phyloP scores from a whole-genome alignment of 2,329 filamentous ascomycete species.

The Gyromitra esculenta region DNA sequence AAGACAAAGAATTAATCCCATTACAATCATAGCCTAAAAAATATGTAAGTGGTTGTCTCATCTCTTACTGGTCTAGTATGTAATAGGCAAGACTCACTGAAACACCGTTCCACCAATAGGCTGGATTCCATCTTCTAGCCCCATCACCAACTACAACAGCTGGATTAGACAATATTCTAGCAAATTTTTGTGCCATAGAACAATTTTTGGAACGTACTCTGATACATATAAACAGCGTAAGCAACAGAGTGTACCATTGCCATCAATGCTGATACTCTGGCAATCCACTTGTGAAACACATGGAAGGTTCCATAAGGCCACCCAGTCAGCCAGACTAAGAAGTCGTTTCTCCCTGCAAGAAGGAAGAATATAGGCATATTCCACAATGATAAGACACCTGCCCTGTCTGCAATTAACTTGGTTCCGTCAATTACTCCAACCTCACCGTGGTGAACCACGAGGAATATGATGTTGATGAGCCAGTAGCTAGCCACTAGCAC shows the following conservation, averaged over 20 bases:
- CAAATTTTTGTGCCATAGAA: not conserved
- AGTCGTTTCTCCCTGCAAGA: slow-evolving; percentile 55
- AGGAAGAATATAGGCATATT: slow-evolving; percentile 55
- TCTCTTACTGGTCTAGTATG: not conserved
- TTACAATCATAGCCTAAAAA: slow-evolving; percentile 58
- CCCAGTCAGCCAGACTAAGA: slow-evolving; percentile 54
- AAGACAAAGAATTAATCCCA: slow-evolving; percentile 57
- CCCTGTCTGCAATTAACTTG: slow-evolving; percentile 50
- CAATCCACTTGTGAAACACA: slow-evolving; percentile 56
- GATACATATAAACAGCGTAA: slow-evolving; percentile 55
- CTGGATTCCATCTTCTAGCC: slow-evolving; percentile 46
- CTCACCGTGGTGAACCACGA: slow-evolving; percentile 32
- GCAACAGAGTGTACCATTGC: slow-evolving; percentile 54
- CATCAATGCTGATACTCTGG: slow-evolving; percentile 51
- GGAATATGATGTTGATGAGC: slow-evolving; percentile 52
- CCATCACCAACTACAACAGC: slow-evolving; percentile 45
- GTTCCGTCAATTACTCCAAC: slow-evolving; percentile 25
- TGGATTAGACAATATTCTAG: not conserved
- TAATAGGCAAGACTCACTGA: slow-evolving; percentile 43
- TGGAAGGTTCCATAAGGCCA: slow-evolving; percentile 55
- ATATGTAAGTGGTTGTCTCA: slow-evolving; percentile 11
- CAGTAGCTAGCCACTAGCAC: slow-evolving; percentile 49
- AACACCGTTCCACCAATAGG: slow-evolving; percentile 55
- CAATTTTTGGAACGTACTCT: slow-evolving; percentile 38
- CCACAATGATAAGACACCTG: slow-evolving; percentile 51